phyloP scores from a whole-genome alignment of 2,329 filamentous ascomycete genomes.

The Catunica adiposa region DNA sequence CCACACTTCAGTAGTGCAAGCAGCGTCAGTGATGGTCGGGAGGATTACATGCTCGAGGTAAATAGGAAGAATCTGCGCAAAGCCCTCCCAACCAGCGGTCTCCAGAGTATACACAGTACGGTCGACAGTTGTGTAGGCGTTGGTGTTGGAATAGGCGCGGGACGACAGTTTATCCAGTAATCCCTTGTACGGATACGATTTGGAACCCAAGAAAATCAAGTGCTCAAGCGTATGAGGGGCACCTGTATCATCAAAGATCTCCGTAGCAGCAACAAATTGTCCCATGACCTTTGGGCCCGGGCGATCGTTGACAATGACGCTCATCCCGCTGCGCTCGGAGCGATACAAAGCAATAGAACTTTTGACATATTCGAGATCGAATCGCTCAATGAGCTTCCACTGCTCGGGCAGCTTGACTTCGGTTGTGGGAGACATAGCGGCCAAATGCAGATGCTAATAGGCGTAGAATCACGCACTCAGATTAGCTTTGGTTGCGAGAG shows the following conservation, averaged over 20 bases:
- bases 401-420: constrained; percentile 12
- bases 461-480: not conserved
- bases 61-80: constrained; percentile 82
- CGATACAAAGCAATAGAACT: constrained; percentile 88
- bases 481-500: not conserved
- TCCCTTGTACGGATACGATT: constrained; percentile 85
- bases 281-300: constrained; percentile 90
- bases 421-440: constrained; percentile 7
- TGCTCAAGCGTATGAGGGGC: constrained; percentile 78
- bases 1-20: constrained; percentile 88
- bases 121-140: constrained; percentile 93
- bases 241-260: constrained; percentile 94
- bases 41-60: constrained; percentile 90
- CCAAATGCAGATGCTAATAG: not conserved
- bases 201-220: constrained; percentile 77
- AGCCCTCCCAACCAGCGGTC: constrained; percentile 92
- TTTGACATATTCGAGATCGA: constrained; percentile 79
- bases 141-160: constrained; percentile 81
- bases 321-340: constrained; percentile 85
- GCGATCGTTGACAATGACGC: constrained; percentile 78
- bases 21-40: constrained; percentile 81
- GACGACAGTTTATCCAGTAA: constrained; percentile 88
- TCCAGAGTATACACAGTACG: constrained; percentile 94
- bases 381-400: constrained; percentile 47
- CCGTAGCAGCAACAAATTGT: constrained; percentile 88